Evolutionary conservation across 495 filamentous ascomycete genomes (phyloP).

Genomic region (Aspergillus bridgeri): DNA sequence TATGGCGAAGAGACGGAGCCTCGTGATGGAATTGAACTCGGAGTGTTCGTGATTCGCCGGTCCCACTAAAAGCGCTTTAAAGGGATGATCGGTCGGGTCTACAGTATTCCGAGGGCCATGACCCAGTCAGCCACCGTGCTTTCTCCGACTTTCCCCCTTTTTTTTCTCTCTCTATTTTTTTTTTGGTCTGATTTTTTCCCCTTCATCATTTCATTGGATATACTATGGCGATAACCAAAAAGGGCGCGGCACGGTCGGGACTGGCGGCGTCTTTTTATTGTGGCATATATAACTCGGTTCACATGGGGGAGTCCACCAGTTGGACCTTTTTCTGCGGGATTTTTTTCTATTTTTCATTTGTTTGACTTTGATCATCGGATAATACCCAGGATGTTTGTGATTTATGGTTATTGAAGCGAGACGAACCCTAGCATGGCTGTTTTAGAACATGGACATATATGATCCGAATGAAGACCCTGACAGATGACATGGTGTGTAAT

Average conservation of each 20-base stretch:
- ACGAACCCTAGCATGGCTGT: slow-evolving; percentile 22
- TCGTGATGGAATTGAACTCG: slow-evolving; percentile 55
- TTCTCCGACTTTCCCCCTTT: slow-evolving; percentile 4
- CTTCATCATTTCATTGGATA: slow-evolving; percentile 12
- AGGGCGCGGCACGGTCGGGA: slow-evolving; percentile 6
- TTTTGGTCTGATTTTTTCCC: slow-evolving; percentile 11
- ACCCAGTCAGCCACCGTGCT: not conserved
- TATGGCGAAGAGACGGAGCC: slow-evolving; percentile 44
- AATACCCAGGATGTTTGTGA: slow-evolving; percentile 37
- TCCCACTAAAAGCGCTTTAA: slow-evolving; percentile 26
- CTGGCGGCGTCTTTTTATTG: slow-evolving; percentile 19
- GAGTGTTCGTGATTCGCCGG: slow-evolving; percentile 60
- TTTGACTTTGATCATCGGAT: slow-evolving; percentile 5
- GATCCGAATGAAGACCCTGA: slow-evolving; percentile 12
- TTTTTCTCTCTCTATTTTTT: slow-evolving; percentile 14
- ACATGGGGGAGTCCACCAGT: slow-evolving; percentile 3
- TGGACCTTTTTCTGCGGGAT: slow-evolving; percentile 4
- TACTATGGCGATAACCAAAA: slow-evolving; percentile 11
- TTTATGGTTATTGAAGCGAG: slow-evolving; percentile 26
- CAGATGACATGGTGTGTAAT: slow-evolving; percentile 1
- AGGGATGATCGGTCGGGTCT: not conserved
- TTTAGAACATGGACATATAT: slow-evolving; percentile 23
- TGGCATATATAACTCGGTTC: not conserved
- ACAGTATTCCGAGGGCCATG: not conserved
- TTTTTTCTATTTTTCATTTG: slow-evolving; percentile 10